A percentile compares a stretch with the other conserved stretches of the same genome.
phyloP scores from a whole-genome alignment of 73 alveolate genomes.

The Paraurostyla sp. region DNA sequence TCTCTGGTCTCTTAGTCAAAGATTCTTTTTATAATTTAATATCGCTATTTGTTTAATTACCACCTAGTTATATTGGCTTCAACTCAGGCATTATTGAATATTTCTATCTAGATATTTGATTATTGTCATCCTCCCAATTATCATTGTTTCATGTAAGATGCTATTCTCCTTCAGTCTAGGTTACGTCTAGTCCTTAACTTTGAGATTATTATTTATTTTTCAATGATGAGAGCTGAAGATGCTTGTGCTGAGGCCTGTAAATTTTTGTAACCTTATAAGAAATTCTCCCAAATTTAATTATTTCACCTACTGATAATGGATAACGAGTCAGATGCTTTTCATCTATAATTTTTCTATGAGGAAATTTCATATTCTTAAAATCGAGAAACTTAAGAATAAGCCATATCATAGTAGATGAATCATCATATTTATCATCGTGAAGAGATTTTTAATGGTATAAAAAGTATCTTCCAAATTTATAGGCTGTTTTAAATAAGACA shows the following conservation, averaged over 20 bases:
- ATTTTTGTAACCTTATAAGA: slow-evolving; percentile 1
- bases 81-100: neutral
- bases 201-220: neutral
- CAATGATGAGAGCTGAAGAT: too few species aligned
- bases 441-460: neutral
- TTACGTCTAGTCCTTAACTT: neutral
- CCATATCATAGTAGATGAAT: slow-evolving; percentile 27
- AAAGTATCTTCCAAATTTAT: neutral
- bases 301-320: neutral
- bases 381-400: neutral
- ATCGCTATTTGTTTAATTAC: neutral
- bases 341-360: neutral
- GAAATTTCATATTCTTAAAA: slow-evolving; percentile 14
- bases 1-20: slow-evolving; percentile 10
- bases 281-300: slow-evolving; percentile 18
- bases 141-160: neutral
- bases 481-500: slow-evolving; percentile 1
- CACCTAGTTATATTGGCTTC: too few species aligned
- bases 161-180: slow-evolving; percentile 16
- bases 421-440: neutral
- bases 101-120: neutral
- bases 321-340: neutral
- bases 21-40: neutral
- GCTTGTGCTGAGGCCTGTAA: neutral
- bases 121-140: slow-evolving; percentile 38